Evolutionary conservation across 495 filamentous ascomycete genomes (phyloP).

Genomic region (Penicillium chermesinum): DNA sequence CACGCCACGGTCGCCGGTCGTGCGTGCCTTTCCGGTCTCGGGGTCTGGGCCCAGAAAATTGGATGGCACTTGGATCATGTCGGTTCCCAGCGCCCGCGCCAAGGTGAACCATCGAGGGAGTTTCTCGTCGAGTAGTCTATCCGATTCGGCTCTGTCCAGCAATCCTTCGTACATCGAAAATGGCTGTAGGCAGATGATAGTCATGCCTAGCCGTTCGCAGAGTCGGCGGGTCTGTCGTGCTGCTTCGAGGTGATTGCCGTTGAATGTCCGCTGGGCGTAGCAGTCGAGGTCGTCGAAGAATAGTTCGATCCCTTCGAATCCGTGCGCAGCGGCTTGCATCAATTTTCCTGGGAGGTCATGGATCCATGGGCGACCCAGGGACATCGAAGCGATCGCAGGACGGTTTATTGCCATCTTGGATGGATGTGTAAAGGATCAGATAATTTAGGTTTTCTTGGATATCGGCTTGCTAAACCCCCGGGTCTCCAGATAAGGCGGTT

Average conservation of each 20-base stretch:
- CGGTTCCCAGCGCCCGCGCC: constrained; percentile 57
- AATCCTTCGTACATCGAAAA: constrained; percentile 78
- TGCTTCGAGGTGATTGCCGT: constrained; percentile 50
- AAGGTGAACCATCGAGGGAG: constrained; percentile 65
- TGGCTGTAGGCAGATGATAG: constrained; percentile 69
- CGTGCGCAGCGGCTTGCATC: constrained; percentile 56
- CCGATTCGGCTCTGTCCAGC: constrained; percentile 56
- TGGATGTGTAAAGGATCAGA: not conserved
- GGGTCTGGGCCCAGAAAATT: constrained; percentile 59
- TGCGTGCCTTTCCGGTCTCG: constrained; percentile 22
- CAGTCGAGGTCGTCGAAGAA: constrained; percentile 75
- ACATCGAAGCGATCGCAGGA: constrained; percentile 64
- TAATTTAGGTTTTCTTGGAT: not conserved
- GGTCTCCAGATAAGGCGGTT: no score
- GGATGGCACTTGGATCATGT: constrained; percentile 69
- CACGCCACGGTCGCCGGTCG: constrained; percentile 51
- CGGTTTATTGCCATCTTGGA: constrained; percentile 32
- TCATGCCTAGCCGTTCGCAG: constrained; percentile 53
- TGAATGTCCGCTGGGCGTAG: constrained; percentile 52
- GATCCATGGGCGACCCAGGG: constrained; percentile 61
- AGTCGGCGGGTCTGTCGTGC: constrained; percentile 50
- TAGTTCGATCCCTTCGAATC: constrained; percentile 68
- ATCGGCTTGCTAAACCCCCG: no score
- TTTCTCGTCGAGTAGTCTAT: constrained; percentile 51
- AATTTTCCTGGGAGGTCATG: constrained; percentile 64